These are phyloP conservation scores for Magnaporthales sp. DNA, from an alignment of 2,329 filamentous ascomycete genomes.

Conservation along the genomic window DNA sequence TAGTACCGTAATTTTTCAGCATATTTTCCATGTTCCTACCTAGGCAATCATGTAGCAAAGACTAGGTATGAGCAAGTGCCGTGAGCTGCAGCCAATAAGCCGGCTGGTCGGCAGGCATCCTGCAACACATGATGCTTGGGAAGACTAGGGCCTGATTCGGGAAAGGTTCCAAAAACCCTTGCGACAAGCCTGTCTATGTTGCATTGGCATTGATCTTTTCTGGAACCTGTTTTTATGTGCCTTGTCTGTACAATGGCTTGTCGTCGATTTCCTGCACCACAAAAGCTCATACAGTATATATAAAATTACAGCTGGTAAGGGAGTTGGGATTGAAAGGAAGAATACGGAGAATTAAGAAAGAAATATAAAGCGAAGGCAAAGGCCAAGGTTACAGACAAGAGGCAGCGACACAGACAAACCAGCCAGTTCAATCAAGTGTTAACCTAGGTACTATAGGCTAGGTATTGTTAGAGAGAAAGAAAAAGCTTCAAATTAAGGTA, in stretches of 20 bases:
- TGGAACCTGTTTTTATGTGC: neutral
- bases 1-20: too few relatives aligned
- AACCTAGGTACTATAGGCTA: neutral
- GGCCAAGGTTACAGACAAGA: too few relatives aligned
- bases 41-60: neutral
- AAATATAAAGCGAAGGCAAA: too few relatives aligned
- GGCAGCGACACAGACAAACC: neutral
- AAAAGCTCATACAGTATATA: neutral
- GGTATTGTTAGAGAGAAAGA: too few relatives aligned
- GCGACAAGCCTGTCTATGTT: constrained; percentile 8
- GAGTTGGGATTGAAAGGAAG: neutral
- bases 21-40: too few relatives aligned
- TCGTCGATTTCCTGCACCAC: neutral
- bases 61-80: neutral
- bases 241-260: neutral
- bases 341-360: too few relatives aligned
- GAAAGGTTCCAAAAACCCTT: constrained; percentile 20
- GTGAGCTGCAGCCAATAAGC: neutral
- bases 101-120: constrained; percentile 10
- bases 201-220: constrained; percentile 15
- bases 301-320: neutral
- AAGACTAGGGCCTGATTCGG: constrained; percentile 26
- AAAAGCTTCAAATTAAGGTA: neutral
- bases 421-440: neutral
- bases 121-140: constrained; percentile 34